These are phyloP conservation scores for Thelephora ganbajun DNA, from an alignment of 768 basidiomycete genomes.

Conservation along the genomic window DNA sequence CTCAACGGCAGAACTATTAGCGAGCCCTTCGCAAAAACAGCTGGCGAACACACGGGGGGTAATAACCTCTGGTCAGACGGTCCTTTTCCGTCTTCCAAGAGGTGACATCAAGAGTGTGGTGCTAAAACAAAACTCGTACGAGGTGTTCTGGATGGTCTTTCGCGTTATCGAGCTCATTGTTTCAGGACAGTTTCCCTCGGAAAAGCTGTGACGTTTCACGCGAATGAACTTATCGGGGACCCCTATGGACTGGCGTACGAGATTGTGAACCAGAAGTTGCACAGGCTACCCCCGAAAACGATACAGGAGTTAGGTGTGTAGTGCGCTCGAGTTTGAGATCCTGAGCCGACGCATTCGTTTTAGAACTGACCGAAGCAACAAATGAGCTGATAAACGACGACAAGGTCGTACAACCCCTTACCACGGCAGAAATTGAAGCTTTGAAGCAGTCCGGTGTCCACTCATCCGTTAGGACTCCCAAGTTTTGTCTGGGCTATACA, in stretches of 20 bases:
- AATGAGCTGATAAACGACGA: slow-evolving; percentile 93
- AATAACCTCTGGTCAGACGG: slow-evolving; percentile 59
- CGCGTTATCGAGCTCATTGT: neutral
- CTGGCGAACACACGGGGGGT: slow-evolving; percentile 4
- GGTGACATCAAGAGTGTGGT: slow-evolving; percentile 67
- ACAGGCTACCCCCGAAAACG: slow-evolving; percentile 42
- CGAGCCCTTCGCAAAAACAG: neutral
- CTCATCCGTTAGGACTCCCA: slow-evolving; percentile 40
- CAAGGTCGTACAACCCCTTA: slow-evolving; percentile 71
- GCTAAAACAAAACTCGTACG: slow-evolving; percentile 60
- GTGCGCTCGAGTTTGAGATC: neutral
- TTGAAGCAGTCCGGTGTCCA: slow-evolving; percentile 74
- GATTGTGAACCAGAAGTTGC: slow-evolving; percentile 59
- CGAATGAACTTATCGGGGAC: slow-evolving; percentile 65
- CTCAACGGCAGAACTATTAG: neutral
- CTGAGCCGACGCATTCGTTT: slow-evolving; percentile 3
- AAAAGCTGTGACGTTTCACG: slow-evolving; percentile 73
- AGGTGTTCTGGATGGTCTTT: slow-evolving; percentile 1
- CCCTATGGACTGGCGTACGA: slow-evolving; percentile 87
- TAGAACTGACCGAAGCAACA: slow-evolving; percentile 94
- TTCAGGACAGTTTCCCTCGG: slow-evolving; percentile 61
- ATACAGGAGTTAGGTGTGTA: slow-evolving; percentile 66
- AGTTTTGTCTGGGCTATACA: neutral
- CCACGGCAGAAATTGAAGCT: slow-evolving; percentile 68
- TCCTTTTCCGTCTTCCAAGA: slow-evolving; percentile 68